phyloP scores from a whole-genome alignment of 2,329 filamentous ascomycete genomes.

The Thielaviopsis populi region DNA sequence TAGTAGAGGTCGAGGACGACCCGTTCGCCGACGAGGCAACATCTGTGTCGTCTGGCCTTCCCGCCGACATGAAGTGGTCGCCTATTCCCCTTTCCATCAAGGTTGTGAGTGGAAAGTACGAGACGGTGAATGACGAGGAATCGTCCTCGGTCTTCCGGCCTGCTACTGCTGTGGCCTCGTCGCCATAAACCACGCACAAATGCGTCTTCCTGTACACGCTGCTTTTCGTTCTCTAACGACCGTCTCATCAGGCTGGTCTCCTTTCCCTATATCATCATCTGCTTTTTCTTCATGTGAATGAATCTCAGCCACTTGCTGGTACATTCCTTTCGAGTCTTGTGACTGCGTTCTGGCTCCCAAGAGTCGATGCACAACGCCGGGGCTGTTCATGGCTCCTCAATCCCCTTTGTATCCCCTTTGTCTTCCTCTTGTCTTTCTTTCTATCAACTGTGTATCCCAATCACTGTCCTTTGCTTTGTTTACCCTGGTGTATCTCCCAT shows the following conservation, averaged over 20 bases:
- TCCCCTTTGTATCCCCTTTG: background rate
- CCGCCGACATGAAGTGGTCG: slow-evolving; percentile 39
- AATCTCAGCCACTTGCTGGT: background rate
- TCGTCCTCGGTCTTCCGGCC: slow-evolving; percentile 21
- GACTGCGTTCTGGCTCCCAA: background rate
- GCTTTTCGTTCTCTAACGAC: background rate
- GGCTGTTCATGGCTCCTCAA: background rate
- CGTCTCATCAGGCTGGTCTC: background rate
- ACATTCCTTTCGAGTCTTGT: background rate
- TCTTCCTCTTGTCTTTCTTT: background rate
- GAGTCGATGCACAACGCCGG: background rate
- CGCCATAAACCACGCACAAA: background rate
- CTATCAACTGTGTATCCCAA: background rate
- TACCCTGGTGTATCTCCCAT: background rate
- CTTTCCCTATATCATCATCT: background rate
- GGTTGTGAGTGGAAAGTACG: slow-evolving; percentile 62
- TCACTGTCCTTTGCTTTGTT: background rate
- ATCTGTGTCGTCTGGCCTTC: slow-evolving; percentile 17
- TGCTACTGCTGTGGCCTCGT: background rate
- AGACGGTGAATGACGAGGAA: slow-evolving; percentile 28
- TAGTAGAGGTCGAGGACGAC: slow-evolving; percentile 33
- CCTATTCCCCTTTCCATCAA: slow-evolving; percentile 51
- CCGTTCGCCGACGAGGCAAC: slow-evolving; percentile 47
- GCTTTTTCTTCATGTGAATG: background rate
- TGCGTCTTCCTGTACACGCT: background rate